Percentiles rank a stretch among this genome's conserved stretches.
phyloP scores from a whole-genome alignment of 1,284 basidiomycete genomes.

The Pascua guehoae region DNA sequence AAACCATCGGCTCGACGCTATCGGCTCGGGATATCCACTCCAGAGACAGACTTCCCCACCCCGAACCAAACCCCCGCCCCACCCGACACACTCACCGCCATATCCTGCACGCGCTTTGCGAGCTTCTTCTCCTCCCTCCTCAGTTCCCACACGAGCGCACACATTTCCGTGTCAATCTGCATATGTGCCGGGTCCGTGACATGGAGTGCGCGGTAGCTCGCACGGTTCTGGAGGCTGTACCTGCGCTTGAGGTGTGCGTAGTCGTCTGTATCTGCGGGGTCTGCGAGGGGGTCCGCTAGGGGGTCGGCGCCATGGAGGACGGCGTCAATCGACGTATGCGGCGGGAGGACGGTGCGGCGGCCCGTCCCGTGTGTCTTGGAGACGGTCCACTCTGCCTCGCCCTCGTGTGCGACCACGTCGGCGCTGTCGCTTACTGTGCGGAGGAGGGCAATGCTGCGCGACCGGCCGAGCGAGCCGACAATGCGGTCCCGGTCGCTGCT shows the following conservation, averaged over 20 bases:
- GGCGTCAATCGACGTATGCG: background rate
- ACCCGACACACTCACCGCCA: conserved; percentile 25
- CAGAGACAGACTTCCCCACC: background rate
- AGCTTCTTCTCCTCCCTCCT: conserved; percentile 28
- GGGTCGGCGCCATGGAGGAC: background rate
- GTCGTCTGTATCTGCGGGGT: background rate
- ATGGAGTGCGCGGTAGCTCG: conserved; percentile 9
- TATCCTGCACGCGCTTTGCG: conserved; percentile 28
- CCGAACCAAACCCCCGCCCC: background rate
- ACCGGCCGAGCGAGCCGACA: no score
- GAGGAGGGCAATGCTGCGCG: conserved; percentile 19
- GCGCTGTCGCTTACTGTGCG: conserved; percentile 39
- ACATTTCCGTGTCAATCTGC: conserved; percentile 39
- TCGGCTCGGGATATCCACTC: no score
- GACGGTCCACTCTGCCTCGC: conserved; percentile 38
- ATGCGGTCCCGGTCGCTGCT: no score
- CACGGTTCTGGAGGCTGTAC: conserved; percentile 23
- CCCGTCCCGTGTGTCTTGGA: conserved; percentile 36
- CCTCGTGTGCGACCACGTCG: conserved; percentile 32
- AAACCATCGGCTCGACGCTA: no score
- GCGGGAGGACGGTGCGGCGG: conserved; percentile 12
- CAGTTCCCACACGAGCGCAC: conserved; percentile 32
- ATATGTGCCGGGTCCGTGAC: conserved; percentile 22
- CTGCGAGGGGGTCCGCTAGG: background rate
- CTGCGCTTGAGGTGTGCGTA: conserved; percentile 1